Evolutionary conservation across 805 yeast genomes (phyloP).

Genomic region (Kodamaea sagamina): DNA sequence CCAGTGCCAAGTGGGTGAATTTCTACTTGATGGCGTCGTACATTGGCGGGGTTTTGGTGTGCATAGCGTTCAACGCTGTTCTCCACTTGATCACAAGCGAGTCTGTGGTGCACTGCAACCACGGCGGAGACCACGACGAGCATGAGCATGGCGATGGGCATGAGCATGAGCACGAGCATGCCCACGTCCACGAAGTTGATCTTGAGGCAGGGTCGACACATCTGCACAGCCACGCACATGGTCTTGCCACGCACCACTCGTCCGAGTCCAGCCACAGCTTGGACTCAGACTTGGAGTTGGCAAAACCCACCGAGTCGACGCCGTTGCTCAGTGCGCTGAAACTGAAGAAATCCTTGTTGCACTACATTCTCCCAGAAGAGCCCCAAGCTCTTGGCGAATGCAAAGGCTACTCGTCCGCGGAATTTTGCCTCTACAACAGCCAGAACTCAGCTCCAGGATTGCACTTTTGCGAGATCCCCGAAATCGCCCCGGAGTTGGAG

Average conservation of each 20-base stretch:
- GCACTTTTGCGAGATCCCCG: slow-evolving; percentile 46
- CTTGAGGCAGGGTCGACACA: no score
- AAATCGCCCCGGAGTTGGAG: slow-evolving; percentile 10
- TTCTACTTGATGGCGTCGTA: slow-evolving; percentile 47
- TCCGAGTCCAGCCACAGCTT: slow-evolving; percentile 8
- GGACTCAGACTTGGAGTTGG: slow-evolving; percentile 5
- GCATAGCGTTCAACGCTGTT: slow-evolving; percentile 59
- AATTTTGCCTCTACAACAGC: slow-evolving; percentile 25
- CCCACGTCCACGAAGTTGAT: slow-evolving; percentile 18
- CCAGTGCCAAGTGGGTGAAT: slow-evolving; percentile 24
- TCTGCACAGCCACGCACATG: no score
- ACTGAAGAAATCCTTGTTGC: slow-evolving; percentile 27
- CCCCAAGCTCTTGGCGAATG: slow-evolving; percentile 43
- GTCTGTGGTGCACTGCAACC: slow-evolving; percentile 84
- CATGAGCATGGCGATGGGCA: slow-evolving; percentile 17
- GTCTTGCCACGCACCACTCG: not conserved
- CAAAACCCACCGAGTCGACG: slow-evolving; percentile 15
- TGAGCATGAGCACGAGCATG: slow-evolving; percentile 15
- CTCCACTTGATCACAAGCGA: slow-evolving; percentile 79
- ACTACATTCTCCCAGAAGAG: slow-evolving; percentile 25
- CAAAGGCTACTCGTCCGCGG: slow-evolving; percentile 50
- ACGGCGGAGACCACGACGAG: slow-evolving; percentile 37
- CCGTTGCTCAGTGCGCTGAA: slow-evolving; percentile 18
- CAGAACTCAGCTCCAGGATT: slow-evolving; percentile 17
- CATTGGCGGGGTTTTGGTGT: slow-evolving; percentile 60